Base-by-base conservation (phyloP, 2,329 filamentous ascomycete genomes). In the Aspergillus novoparasiticus region DNA sequence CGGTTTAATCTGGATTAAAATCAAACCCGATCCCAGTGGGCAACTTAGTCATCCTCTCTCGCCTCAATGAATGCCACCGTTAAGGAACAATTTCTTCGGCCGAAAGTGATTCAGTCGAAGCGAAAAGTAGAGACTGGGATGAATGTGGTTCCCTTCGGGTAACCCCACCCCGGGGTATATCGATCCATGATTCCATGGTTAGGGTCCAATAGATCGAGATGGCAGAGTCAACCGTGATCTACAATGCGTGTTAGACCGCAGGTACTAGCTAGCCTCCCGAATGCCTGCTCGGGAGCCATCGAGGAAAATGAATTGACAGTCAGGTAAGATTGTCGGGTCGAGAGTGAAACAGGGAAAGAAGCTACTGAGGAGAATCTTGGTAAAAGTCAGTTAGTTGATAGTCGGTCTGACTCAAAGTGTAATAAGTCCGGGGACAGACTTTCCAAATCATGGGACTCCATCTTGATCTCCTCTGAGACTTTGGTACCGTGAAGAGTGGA, bases 121-220 rank as follows among this genome's bases (percentile, higher is more conserved):
- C 16, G 39, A n/a, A n/a, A 6, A n/a, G 39, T 41, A 41, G 39
- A 41, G 32, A n/a, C 19, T 14, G 34, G 41, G 39, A 57, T 57
- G 55, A 57, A 34, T 41, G n/a, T 61, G 53, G 58, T 39, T 34
- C 48, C 61, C 43, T 39, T 57, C 63, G 57, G 60, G 61, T 60
- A 48, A 48, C 54, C 34, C 57, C 58, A 65, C 54, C 57, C 57
- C 58, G 56, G 53, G 58, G 43, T 43, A 45, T 60, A 58, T 62
- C 53, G 58, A 59, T 19, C 34, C 39, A 19, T 60, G 61, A 59
- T 66, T 64, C 62, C 64, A 63, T 57, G 64, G 65, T 48, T 60
- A 53, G 19, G 34, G 23, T 53, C 50, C 54, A 58, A 50, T 50
- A 53, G 57, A 59, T 39, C 57, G 34, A 43, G 45, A 51, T 53